A percentile compares a stretch with the other conserved stretches of the same genome.
Conservation (phyloP, 2,329 filamentous ascomycete genomes). For the Ophiostoma piceae region DNA sequence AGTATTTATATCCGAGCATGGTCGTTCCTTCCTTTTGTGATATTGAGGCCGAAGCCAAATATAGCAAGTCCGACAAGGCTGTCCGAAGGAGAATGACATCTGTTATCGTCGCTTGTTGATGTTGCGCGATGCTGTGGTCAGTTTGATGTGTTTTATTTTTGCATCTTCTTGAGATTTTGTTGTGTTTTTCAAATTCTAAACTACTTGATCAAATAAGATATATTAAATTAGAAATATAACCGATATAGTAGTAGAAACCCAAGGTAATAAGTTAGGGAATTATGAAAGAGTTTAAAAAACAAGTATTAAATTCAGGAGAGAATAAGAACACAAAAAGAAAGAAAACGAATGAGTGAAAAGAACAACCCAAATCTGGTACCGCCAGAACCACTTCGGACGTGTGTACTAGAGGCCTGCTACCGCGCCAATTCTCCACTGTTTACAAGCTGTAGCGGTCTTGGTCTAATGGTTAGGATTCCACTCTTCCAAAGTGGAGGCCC, state of each 20-base stretch:
- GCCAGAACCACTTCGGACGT: background rate
- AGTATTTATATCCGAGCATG: background rate
- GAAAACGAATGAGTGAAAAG: background rate
- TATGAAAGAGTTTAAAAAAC: too few species aligned
- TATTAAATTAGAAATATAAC: too few species aligned
- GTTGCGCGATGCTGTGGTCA: background rate
- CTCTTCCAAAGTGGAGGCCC: slow-evolving; percentile 24
- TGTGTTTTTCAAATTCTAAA: too few species aligned
- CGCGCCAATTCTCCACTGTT: background rate
- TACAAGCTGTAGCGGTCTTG: slow-evolving; percentile 6
- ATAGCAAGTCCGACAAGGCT: slow-evolving; percentile 11
- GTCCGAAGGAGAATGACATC: background rate
- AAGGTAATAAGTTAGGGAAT: background rate
- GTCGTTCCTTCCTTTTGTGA: background rate
- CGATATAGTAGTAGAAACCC: background rate
- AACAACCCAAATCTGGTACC: background rate
- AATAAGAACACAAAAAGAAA: background rate
- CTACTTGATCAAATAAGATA: too few species aligned
- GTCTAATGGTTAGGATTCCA: slow-evolving; percentile 26
- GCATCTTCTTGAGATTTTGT: too few species aligned
- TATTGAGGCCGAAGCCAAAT: background rate
- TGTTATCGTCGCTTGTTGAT: background rate
- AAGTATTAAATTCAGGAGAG: too few species aligned
- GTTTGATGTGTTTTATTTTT: too few species aligned
- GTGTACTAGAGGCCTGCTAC: background rate